Evolutionary conservation across 192 early-diverging fungal genomes (phyloP).

Genomic region (Backusella australiensis): DNA sequence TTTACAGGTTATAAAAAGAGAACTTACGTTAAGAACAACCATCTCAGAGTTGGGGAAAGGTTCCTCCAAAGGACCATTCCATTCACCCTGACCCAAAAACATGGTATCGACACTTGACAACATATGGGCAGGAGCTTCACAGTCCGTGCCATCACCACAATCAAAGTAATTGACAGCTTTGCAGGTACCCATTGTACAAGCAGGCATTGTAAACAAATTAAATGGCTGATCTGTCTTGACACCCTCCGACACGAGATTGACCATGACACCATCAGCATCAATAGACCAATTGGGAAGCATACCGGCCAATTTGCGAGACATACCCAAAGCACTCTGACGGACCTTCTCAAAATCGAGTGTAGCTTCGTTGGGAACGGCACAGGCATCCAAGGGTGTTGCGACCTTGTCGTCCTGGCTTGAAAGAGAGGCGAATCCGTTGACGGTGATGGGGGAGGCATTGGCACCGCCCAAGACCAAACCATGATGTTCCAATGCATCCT

Average conservation of each 20-base stretch:
- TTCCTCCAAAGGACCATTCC: not conserved
- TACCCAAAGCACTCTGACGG: not conserved
- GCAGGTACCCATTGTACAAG: not conserved
- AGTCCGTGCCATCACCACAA: not conserved
- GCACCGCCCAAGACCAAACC: not conserved
- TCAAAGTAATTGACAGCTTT: not conserved
- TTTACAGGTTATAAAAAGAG: not conserved
- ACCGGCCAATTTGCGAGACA: constrained; percentile 1
- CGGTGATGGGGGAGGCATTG: not conserved
- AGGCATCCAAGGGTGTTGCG: not conserved
- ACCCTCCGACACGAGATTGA: not conserved
- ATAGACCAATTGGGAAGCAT: constrained; percentile 12
- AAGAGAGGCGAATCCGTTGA: not conserved
- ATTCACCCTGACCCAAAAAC: not conserved
- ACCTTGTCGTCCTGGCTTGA: not conserved
- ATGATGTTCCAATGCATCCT: not conserved
- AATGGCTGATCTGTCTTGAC: not conserved
- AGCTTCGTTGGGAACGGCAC: not conserved
- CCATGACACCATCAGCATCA: not conserved
- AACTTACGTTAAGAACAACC: constrained; percentile 7
- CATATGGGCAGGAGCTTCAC: not conserved
- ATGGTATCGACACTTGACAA: not conserved
- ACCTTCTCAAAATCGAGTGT: not conserved
- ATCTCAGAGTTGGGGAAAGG: not conserved
- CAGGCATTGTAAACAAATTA: constrained; percentile 8